These are phyloP conservation scores for Thymus quinquecostatus DNA, from an alignment of 257 asterid genomes.

Conservation along the genomic window DNA sequence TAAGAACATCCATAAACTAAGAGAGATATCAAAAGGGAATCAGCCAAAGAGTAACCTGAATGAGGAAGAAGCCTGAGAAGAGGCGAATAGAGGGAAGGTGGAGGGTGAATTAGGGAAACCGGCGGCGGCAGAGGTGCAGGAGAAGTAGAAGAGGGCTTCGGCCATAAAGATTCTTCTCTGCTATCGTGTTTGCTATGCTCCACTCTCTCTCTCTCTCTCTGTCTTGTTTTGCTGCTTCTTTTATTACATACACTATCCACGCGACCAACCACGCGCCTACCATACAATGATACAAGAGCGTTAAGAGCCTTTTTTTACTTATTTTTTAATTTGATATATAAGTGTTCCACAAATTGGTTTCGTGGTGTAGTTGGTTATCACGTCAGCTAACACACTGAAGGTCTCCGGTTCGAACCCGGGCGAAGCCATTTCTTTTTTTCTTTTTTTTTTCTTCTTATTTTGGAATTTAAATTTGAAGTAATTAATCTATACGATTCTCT, in stretches of 20 bases:
- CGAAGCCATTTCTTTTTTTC: conserved; percentile 40
- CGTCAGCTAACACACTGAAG: conserved; percentile 97
- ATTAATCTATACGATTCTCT: no score
- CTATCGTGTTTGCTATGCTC: conserved; percentile 27
- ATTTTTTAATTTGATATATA: no score
- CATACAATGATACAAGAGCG: no score
- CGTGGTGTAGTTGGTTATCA: conserved; percentile 99
- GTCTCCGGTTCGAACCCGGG: conserved; percentile 72
- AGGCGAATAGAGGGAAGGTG: conserved; percentile 16
- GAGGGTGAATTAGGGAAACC: conserved; percentile 34
- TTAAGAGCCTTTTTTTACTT: no score
- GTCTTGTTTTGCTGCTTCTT: neutral
- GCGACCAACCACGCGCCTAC: neutral
- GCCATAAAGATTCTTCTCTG: conserved; percentile 70
- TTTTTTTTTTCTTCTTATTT: no score
- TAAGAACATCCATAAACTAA: neutral
- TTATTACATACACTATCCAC: neutral
- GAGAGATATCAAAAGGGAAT: neutral
- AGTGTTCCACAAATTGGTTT: conserved; percentile 37
- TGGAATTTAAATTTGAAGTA: no score
- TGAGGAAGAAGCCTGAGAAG: conserved; percentile 17
- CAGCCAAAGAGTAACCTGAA: conserved; percentile 37
- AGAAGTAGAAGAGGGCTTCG: conserved; percentile 42
- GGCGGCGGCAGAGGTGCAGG: conserved; percentile 32
- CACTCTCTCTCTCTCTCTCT: neutral